Evolutionary conservation across 495 filamentous ascomycete species (phyloP), one percentile per base, ranked within the genome.

Genomic region (Penicillium bialowiezense): DNA sequence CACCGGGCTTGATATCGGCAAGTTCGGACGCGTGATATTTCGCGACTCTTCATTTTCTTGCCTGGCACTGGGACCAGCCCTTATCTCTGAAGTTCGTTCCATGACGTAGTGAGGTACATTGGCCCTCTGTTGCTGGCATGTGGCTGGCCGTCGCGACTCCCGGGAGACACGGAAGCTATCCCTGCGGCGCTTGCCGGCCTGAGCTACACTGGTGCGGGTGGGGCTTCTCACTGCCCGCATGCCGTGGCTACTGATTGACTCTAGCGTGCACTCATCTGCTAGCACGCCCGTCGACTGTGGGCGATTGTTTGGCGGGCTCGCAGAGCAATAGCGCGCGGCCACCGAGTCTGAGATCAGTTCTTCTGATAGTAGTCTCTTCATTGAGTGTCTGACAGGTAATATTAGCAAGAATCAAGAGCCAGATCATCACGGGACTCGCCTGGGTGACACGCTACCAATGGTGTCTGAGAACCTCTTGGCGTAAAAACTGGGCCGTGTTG

Each of bases 271-370:
- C 20, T 63, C 61, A 20, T 66, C 59, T 2, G 47, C 48, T 2
- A 50, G 31, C 12, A 51, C 43, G 1, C 60, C 59, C 1, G 31
- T 45, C 0, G 65, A 67, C 7, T 49, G 48, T 24, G 52, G 49
- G 23, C 59, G 54, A 28, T 50, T 47, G 14, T 56, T 51, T 28
- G 54, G 47, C 7, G 51, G 39, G 37, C 52, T 63, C 12, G 54
- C 52, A 3, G 66, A 65, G 31, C 54, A 56, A 29, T 44, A 42
- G 7, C 55, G 59, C 48, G 60, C 59, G 38, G 62, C 58, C 39
- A 55, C 56, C 6, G 62, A 58, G 19, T 50, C 60, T 12, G 48
- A 41, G 6, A 43, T 38, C 14, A 46, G 44, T 1, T 49, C 58
- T 44, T 60, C 51, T 17, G 60, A 59, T 18, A 55, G 19, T n/a